Evolutionary conservation across 306 rosid genomes (phyloP).

Genomic region (Bauhinia variegata): DNA sequence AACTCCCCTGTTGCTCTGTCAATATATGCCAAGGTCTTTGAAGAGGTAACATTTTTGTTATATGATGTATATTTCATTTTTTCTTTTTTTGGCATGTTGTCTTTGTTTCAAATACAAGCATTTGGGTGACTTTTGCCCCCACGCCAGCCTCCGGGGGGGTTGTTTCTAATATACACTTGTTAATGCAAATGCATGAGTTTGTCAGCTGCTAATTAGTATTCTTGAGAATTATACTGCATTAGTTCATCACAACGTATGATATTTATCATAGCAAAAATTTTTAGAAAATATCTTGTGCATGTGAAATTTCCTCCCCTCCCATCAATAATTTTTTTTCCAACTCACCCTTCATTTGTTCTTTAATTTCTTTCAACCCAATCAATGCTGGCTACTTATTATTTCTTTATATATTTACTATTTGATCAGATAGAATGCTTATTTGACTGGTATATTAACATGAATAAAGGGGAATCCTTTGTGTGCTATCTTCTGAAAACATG

Average conservation of each 20-base stretch:
- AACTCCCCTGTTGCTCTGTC: slow-evolving; percentile 84
- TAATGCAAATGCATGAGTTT: slow-evolving; percentile 14
- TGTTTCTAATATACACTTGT: background rate
- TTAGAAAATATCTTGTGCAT: background rate
- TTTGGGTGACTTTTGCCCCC: slow-evolving; percentile 11
- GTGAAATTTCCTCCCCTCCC: background rate
- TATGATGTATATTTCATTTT: too few species aligned
- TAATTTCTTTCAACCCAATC: background rate
- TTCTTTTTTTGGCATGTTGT: too few species aligned
- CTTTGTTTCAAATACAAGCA: too few species aligned
- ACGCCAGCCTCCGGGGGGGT: too few species aligned
- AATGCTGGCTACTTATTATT: background rate
- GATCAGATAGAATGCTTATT: slow-evolving; percentile 11
- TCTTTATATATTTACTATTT: background rate
- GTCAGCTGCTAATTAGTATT: background rate
- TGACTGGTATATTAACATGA: background rate
- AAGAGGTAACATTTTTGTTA: slow-evolving; percentile 63
- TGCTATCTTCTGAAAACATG: background rate
- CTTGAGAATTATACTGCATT: background rate
- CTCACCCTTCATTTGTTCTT: too few species aligned
- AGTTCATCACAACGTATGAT: too few species aligned
- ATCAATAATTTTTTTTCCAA: too few species aligned
- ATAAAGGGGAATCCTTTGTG: slow-evolving; percentile 20
- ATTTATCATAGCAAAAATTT: background rate
- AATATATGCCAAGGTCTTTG: slow-evolving; percentile 84